Evolutionary conservation across 225 moss, liverwort and hornwort species (phyloP), one percentile per base, ranked within the genome.

Genomic region (Polytrichum commune): DNA sequence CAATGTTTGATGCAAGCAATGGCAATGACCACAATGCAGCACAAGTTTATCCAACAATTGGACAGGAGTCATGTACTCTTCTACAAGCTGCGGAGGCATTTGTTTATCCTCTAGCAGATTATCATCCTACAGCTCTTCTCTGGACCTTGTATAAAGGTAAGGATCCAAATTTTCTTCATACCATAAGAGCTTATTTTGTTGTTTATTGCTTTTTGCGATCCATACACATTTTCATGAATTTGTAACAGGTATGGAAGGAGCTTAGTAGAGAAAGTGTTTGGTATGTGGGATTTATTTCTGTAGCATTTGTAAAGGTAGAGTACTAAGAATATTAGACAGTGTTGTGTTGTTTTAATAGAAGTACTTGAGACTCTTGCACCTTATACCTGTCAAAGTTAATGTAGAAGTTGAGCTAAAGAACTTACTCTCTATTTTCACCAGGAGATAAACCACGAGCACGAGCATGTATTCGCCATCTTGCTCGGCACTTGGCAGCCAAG

Each of bases 91-190:
- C 91, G 38, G 92, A 93, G 77, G 79, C 38, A 30, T 80, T 91
- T 74, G 85, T 92, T 38, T 84, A 80, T 81, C 88, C 93, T 61
- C 75, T 95, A 63, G 81, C 85, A 70, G 97, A 95, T 74, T 98
- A 91, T 78, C 90, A 98, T 72, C 97, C 97, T 18, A 83, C 69
- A 67, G 82, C 92, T 33, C 78, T 95, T 55, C 66, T 93, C 27
- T 87, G 85, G 81, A 90, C 91, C 78, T 82, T 95, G 71, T 92
- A 78, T 72, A 90, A 80, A 91, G 97, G 97, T 98, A n/a, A 79
- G 84, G 58, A 20, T 58, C 6, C 10, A 38, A 38, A 38, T 10
- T 38, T 38, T 6, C n/a, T 60, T 20, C 58, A 60, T 60, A 38
- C 10, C 38, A 38, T 23, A 58, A 58, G 58, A 58, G 8, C 20